A percentile compares a stretch with the other conserved stretches of the same genome.
Conservation (phyloP, 1,139 yeast species). For the Blastobotrys petasosporus region DNA sequence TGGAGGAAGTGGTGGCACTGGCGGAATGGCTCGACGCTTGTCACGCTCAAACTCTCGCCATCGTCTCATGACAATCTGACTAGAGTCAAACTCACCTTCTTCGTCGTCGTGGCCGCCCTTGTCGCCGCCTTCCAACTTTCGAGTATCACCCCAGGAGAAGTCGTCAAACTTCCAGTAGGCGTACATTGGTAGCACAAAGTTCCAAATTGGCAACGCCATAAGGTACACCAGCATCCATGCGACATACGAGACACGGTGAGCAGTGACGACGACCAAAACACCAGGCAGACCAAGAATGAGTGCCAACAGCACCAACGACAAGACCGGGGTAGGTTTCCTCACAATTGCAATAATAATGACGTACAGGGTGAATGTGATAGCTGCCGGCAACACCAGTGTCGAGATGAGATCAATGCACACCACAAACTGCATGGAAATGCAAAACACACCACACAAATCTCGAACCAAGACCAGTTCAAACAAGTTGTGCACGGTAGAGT, state of each 20-base stretch:
- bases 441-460: conserved; percentile 35
- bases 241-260: conserved; percentile 68
- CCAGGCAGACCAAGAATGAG: conserved; percentile 89
- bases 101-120: conserved; percentile 59
- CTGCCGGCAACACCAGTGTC: conserved; percentile 73
- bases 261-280: conserved; percentile 77
- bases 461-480: conserved; percentile 32
- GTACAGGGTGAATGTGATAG: conserved; percentile 74
- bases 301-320: conserved; percentile 70
- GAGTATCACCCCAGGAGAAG: conserved; percentile 97
- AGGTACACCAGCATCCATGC: conserved; percentile 79
- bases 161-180: conserved; percentile 98
- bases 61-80: conserved; percentile 79
- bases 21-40: conserved; percentile 16
- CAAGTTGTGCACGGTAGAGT: conserved; percentile 35
- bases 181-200: conserved; percentile 80
- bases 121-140: conserved; percentile 70
- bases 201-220: conserved; percentile 88
- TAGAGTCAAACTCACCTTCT: conserved; percentile 84
- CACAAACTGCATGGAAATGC: conserved; percentile 36
- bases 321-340: conserved; percentile 67
- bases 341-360: conserved; percentile 67
- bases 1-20: conserved; percentile 11
- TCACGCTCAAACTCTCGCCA: conserved; percentile 94
- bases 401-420: conserved; percentile 33